Evolutionary conservation across 2,329 filamentous ascomycete genomes (phyloP), one percentile per base, ranked within the genome.

Genomic region (Podosphaera xanthii): DNA sequence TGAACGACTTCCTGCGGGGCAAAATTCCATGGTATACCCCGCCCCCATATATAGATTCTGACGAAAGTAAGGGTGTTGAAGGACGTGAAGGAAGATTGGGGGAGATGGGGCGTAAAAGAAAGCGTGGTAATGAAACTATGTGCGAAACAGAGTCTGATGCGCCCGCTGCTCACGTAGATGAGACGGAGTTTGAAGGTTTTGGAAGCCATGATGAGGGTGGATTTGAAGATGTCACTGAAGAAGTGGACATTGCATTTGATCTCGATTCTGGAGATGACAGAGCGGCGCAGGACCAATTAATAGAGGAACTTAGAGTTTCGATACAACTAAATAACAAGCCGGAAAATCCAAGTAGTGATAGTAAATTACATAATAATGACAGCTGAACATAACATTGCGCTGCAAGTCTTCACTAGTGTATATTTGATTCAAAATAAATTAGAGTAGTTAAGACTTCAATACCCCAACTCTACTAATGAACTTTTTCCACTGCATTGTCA

Each of bases 1-100:
- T 98, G 61, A 97, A 95, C 67, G 92, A 98, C 69, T 98, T 97
- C 70, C 80, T 97, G 68, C 76, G 92, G 63, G 92, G 92, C 60
- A 96, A 91, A 72, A 87, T 97, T 34, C 92, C 92, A 1, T 98
- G 94, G 92, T 98, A 89, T 68, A 92, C 87, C 0, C 82, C 88
- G 7, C 83, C 89, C 8, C 88, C 90, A 1, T 72, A 76, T 12
- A 68, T 71, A 2, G 74, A 73, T 8, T 74, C 74, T 5, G 77
- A 79, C 38, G 74, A 72, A 12, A 72, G 73, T 38, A 61, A 62
- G 9, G 65, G 65, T 31, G 72, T 83, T n/a, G 80, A 83, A 62
- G 86, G 87, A 4, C 80, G 89, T 54, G 79, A 86, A 61, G 89
- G 89, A 10, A 79, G 81, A 64, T 74, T 94, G 0, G 90, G 90